phyloP scores from a whole-genome alignment of 257 asterid genomes.

The Datura wrightii region DNA sequence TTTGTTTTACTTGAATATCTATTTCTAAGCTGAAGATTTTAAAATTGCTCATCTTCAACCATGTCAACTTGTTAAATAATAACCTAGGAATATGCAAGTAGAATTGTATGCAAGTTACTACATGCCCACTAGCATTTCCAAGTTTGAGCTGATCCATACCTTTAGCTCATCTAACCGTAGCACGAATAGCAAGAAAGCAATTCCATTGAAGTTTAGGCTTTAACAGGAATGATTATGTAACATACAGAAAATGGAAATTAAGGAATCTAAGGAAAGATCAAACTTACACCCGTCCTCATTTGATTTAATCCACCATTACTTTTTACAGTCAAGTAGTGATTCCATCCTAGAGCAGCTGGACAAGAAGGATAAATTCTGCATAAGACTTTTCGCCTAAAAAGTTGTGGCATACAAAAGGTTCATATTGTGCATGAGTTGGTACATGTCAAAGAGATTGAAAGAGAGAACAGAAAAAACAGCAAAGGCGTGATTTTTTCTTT shows the following conservation, averaged over 20 bases:
- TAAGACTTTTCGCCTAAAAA: not conserved
- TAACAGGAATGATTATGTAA: slow-evolving; percentile 11
- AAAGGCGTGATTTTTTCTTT: not conserved
- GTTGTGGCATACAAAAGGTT: slow-evolving; percentile 3
- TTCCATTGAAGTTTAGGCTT: not conserved
- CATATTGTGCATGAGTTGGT: slow-evolving; percentile 23
- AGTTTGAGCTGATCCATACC: not conserved
- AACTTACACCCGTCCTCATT: slow-evolving; percentile 91
- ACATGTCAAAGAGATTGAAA: not conserved
- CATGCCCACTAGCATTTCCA: slow-evolving; percentile 20
- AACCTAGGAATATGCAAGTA: not conserved
- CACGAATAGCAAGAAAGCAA: not conserved
- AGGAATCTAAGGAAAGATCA: slow-evolving; percentile 17
- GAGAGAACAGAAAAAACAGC: not conserved
- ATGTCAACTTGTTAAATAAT: slow-evolving; percentile 1
- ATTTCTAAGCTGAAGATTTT: not conserved
- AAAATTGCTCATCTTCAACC: not conserved
- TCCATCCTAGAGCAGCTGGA: slow-evolving; percentile 59
- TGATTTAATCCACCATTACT: slow-evolving; percentile 96
- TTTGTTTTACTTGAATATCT: slow-evolving; percentile 24
- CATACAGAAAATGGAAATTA: slow-evolving; percentile 23
- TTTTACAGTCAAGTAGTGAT: slow-evolving; percentile 84
- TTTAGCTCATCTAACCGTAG: not conserved
- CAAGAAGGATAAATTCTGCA: slow-evolving; percentile 33
- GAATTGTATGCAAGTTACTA: slow-evolving; percentile 6